phyloP scores from a whole-genome alignment of 345 rosid genomes.

The Acer saccharum region DNA sequence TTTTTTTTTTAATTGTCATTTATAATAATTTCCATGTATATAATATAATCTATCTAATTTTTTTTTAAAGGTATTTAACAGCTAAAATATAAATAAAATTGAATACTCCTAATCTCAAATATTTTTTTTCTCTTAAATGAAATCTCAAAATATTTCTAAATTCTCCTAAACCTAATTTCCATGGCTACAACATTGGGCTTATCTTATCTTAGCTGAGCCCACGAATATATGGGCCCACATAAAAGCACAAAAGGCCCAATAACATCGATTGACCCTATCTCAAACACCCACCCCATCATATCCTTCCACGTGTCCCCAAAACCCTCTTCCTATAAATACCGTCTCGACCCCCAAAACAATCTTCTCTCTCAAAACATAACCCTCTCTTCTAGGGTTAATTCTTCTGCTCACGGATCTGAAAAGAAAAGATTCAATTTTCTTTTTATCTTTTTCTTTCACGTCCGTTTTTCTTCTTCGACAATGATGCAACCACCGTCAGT shows the following conservation, averaged over 20 bases:
- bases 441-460: not conserved
- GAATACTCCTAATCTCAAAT: no score
- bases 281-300: not conserved
- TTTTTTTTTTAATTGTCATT: no score
- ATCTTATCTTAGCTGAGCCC: not conserved
- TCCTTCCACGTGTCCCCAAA: conserved; percentile 10
- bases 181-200: not conserved
- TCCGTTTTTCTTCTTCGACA: not conserved
- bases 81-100: no score
- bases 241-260: not conserved
- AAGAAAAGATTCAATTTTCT: not conserved
- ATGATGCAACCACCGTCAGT: conserved; percentile 80
- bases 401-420: conserved; percentile 4
- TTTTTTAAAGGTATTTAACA: no score
- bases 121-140: no score
- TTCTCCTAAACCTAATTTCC: no score
- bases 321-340: not conserved
- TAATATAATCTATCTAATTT: no score
- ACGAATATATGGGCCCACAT: not conserved
- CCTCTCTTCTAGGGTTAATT: conserved; percentile 4
- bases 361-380: not conserved
- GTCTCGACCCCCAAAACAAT: fast-evolving
- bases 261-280: conserved; percentile 11
- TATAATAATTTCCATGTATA: no score
- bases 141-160: no score